Evolutionary conservation across 2,329 filamentous ascomycete species (phyloP), one percentile per base, ranked within the genome.

Genomic region (Dactylellina drechsleri): DNA sequence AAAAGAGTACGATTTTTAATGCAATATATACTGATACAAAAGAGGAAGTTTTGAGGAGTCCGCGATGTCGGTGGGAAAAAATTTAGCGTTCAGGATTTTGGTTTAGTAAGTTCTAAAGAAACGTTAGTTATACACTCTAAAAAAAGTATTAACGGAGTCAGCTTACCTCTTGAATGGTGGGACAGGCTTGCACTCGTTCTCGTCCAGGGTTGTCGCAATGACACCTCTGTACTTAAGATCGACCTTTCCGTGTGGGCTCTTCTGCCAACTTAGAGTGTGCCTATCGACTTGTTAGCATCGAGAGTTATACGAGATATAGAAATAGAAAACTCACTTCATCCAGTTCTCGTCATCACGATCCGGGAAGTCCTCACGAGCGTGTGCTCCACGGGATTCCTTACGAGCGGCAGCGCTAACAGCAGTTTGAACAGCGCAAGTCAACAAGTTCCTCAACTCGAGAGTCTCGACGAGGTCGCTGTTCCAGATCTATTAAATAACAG

Each of bases 401-500:
- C 95, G 90, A 85, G 94, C 94, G 72, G 93, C 92, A 77, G 95
- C 95, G 36, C 93, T 88, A 79, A 90, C 88, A 77, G 95, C 95
- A 60, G 95, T 98, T 90, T 99, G 95, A 56, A 91, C 88, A 43
- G 59, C 94, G 89, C 95, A 98, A 81, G 95, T 98, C 82, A 99
- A 85, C 81, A 99, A 84, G 84, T 99, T 99, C 81, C 93, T 88
- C 81, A 98, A 86, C 85, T 99, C 95, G 67, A 99, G 89, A 6
- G 94, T 96, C 87, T 98, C 94, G 77, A 97, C 92, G 45, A 98
- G 88, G 81, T 98, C 94, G 23, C 92, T 93, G 89, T 98, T 98
- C 94, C 94, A 98, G 86, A 98, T 98, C 72, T 76, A 57, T 41
- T 4, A 1, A 18, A 23, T 10, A 50, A 26, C 28, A 13, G 7